Conservation (phyloP, 768 basidiomycete genomes). For the Hortiboletus campestris region DNA sequence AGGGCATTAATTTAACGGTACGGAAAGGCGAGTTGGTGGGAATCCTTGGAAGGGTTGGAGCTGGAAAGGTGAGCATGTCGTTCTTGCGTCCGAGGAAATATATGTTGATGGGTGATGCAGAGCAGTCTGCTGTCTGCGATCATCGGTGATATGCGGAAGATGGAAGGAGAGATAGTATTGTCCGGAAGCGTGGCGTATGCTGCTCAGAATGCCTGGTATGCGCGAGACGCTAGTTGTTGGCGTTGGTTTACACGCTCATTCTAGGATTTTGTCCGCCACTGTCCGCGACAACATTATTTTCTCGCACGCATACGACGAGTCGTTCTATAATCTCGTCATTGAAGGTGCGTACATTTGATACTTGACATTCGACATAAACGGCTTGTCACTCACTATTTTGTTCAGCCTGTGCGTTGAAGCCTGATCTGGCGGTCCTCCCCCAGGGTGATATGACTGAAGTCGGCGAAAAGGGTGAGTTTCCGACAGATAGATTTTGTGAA, state of each 20-base stretch:
- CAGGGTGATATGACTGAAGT: conserved; percentile 85
- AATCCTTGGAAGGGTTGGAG: conserved; percentile 85
- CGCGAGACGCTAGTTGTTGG: neutral
- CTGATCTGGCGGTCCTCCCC: conserved; percentile 75
- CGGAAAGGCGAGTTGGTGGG: conserved; percentile 85
- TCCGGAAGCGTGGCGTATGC: conserved; percentile 79
- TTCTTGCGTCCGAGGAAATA: neutral
- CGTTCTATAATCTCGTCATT: conserved; percentile 77
- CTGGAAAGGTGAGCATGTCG: conserved; percentile 66
- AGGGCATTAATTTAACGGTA: conserved; percentile 71
- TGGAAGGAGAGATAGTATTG: conserved; percentile 69
- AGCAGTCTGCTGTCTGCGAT: conserved; percentile 76
- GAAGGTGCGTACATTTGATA: conserved; percentile 55
- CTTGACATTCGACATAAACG: neutral
- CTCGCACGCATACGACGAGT: conserved; percentile 83
- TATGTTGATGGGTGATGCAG: conserved; percentile 32
- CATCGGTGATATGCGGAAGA: conserved; percentile 82
- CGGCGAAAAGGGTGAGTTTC: conserved; percentile 69
- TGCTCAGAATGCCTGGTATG: conserved; percentile 82
- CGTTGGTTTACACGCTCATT: neutral
- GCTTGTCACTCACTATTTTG: neutral
- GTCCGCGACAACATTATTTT: conserved; percentile 92
- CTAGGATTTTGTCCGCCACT: conserved; percentile 80
- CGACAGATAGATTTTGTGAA: neutral
- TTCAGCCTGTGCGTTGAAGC: conserved; percentile 78